Conservation (phyloP, 352 stramenopile species). For the Halophytophthora batemanensis region DNA sequence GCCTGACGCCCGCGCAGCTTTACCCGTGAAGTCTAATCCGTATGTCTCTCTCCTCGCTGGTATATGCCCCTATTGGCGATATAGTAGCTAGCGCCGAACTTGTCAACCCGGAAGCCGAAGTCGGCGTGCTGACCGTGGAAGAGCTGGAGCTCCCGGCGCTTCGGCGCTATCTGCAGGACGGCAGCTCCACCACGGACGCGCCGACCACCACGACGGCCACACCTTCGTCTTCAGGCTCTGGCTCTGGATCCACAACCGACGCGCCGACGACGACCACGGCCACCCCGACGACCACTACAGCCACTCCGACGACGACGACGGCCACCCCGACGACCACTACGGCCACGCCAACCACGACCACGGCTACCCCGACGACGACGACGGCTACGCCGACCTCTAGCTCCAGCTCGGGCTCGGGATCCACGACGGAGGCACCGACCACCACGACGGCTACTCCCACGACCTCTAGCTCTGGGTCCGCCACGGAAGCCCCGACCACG, state of each 20-base stretch:
- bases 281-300: slow-evolving; percentile 9
- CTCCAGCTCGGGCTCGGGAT: not conserved
- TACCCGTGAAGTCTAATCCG: too few species aligned
- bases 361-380: slow-evolving; percentile 9
- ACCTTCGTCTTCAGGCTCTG: slow-evolving; percentile 2
- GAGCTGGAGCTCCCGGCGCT: slow-evolving; percentile 15
- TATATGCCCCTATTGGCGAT: not conserved
- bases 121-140: slow-evolving; percentile 10
- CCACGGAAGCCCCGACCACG: not conserved
- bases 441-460: slow-evolving; percentile 8
- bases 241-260: too few species aligned
- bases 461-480: too few species aligned
- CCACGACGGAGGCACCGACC: slow-evolving; percentile 8
- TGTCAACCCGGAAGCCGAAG: slow-evolving; percentile 13
- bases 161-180: slow-evolving; percentile 19
- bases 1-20: too few species aligned
- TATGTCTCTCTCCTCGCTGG: too few species aligned
- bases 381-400: slow-evolving; percentile 2
- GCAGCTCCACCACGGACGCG: slow-evolving; percentile 11
- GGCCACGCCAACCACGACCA: slow-evolving; percentile 11
- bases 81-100: too few species aligned
- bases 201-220: slow-evolving; percentile 6
- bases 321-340: slow-evolving; percentile 10
- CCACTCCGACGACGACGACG: slow-evolving; percentile 13
- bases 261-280: too few species aligned